These are phyloP conservation scores for Spencermartinsiella ligniputridi DNA, from an alignment of 1,139 yeast species.

Conservation along the genomic window DNA sequence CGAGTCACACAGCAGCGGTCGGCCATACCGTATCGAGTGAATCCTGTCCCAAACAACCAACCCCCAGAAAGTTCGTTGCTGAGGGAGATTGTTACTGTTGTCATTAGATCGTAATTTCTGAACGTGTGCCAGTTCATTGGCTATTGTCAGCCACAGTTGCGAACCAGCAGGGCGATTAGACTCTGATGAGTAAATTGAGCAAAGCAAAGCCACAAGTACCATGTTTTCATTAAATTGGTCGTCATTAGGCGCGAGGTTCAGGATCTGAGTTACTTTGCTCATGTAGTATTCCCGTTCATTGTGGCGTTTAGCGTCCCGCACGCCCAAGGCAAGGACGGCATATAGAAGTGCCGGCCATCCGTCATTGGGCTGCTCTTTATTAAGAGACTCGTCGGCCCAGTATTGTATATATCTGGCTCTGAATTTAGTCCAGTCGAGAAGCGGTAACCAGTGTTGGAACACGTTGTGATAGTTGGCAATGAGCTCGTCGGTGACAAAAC, in stretches of 20 bases:
- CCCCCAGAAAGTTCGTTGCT: constrained; percentile 16
- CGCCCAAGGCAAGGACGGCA: constrained; percentile 25
- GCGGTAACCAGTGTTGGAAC: constrained; percentile 27
- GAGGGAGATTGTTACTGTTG: neutral
- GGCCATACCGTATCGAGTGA: constrained; percentile 7
- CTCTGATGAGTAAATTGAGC: constrained; percentile 18
- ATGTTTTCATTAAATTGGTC: constrained; percentile 3
- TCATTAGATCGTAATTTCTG: neutral
- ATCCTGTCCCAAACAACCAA: constrained; percentile 19
- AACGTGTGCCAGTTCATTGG: constrained; percentile 15
- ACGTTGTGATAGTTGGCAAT: constrained; percentile 15
- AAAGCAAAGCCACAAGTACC: constrained; percentile 11
- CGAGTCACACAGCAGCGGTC: neutral
- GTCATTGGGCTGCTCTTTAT: constrained; percentile 9
- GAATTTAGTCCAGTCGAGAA: constrained; percentile 24
- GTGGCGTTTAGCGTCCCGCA: constrained; percentile 6
- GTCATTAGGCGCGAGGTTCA: neutral
- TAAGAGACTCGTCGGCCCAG: constrained; percentile 10
- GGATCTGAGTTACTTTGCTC: neutral
- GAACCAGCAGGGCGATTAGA: constrained; percentile 12
- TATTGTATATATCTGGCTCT: constrained; percentile 11
- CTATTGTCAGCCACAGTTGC: constrained; percentile 18
- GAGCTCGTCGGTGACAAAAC: constrained; percentile 7
- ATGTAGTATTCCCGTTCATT: constrained; percentile 4
- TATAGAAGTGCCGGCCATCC: constrained; percentile 23